Conservation (phyloP, 768 basidiomycete species). For the Pluteus cervinus region DNA sequence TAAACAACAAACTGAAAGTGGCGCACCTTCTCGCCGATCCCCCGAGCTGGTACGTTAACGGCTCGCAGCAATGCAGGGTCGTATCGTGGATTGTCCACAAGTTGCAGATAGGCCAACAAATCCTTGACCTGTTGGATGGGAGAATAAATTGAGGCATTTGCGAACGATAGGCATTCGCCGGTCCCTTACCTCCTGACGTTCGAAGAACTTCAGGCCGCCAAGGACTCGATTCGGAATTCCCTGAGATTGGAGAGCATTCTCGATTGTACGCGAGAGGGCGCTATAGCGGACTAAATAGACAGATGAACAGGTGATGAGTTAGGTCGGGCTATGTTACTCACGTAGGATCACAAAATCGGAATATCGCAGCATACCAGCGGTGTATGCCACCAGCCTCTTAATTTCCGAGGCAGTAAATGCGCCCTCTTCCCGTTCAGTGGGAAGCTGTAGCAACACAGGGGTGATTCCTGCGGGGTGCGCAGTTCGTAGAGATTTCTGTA, state of each 20-base stretch:
- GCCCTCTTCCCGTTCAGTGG: slow-evolving; percentile 59
- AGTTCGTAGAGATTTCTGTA: slow-evolving; percentile 68
- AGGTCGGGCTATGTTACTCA: slow-evolving; percentile 26
- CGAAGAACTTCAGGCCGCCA: slow-evolving; percentile 83
- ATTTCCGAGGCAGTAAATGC: slow-evolving; percentile 71
- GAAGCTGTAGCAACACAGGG: slow-evolving; percentile 51
- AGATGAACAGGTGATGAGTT: slow-evolving; percentile 1
- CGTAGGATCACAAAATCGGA: slow-evolving; percentile 82
- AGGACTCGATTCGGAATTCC: slow-evolving; percentile 75
- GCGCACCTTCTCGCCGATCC: slow-evolving; percentile 72
- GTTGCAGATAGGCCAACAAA: slow-evolving; percentile 73
- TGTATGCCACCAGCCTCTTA: slow-evolving; percentile 66
- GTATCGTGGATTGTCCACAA: slow-evolving; percentile 68
- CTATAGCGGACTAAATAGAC: slow-evolving; percentile 69
- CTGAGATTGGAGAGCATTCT: slow-evolving; percentile 68
- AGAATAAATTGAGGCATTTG: neutral
- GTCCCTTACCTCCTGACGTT: slow-evolving; percentile 62
- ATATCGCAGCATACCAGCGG: slow-evolving; percentile 65
- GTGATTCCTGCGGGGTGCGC: slow-evolving; percentile 55
- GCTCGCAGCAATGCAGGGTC: slow-evolving; percentile 67
- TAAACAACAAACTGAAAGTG: neutral
- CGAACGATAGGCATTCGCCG: neutral
- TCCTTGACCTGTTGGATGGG: slow-evolving; percentile 59
- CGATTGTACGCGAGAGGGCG: slow-evolving; percentile 70
- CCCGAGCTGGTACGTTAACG: slow-evolving; percentile 65